Evolutionary conservation across 352 stramenopile species (phyloP).

Genomic region (Phytophthora kernoviae): DNA sequence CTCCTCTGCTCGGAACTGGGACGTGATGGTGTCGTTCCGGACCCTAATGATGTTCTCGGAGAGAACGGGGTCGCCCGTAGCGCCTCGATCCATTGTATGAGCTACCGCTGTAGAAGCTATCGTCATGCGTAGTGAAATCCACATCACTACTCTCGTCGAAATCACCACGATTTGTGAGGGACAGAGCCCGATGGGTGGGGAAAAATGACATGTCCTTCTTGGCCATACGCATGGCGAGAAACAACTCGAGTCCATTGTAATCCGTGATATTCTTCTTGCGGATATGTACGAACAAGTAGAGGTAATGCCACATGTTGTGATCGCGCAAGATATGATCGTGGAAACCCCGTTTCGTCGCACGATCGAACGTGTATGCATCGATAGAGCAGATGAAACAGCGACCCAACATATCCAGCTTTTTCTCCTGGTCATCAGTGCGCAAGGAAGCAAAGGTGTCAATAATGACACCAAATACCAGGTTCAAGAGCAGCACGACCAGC

Average conservation of each 20-base stretch:
- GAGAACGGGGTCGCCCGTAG: conserved; percentile 11
- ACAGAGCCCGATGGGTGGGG: conserved; percentile 62
- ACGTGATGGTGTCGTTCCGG: conserved; percentile 11
- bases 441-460: conserved; percentile 84
- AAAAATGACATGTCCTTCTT: conserved; percentile 83
- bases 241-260: conserved; percentile 83
- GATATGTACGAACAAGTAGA: conserved; percentile 83
- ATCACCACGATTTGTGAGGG: conserved; percentile 41
- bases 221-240: conserved; percentile 77
- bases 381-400: conserved; percentile 86
- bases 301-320: conserved; percentile 87
- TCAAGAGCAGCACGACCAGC: conserved; percentile 76
- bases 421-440: conserved; percentile 66
- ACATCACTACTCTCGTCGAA: conserved; percentile 11
- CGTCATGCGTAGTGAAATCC: conserved; percentile 13
- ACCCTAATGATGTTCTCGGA: conserved; percentile 17
- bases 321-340: conserved; percentile 76
- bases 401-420: conserved; percentile 66
- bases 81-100: conserved; percentile 17
- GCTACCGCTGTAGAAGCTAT: conserved; percentile 21
- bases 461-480: conserved; percentile 81
- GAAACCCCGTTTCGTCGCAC: conserved; percentile 67
- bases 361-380: conserved; percentile 80
- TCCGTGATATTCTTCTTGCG: conserved; percentile 79
- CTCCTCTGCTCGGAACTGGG: conserved; percentile 12